Evolutionary conservation across 106 monocot genomes (phyloP).

Genomic region (Apostasia shenzhenica): DNA sequence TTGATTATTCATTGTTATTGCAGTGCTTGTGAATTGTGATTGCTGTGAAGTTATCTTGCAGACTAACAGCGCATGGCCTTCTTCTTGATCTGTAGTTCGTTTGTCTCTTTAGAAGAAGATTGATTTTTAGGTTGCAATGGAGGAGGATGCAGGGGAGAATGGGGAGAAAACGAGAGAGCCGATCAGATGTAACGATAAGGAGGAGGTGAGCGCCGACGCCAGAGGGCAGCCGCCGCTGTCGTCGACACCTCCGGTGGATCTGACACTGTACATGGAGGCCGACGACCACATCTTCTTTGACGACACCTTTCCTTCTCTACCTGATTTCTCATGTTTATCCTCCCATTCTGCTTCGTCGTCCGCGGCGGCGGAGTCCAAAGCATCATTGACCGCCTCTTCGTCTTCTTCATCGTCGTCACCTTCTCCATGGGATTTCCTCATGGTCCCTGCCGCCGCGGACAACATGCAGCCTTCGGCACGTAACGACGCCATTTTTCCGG

Average conservation of each 20-base stretch:
- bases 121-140: too few relatives aligned
- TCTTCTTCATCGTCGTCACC: conserved; percentile 35
- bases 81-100: too few relatives aligned
- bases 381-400: neutral
- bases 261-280: conserved; percentile 19
- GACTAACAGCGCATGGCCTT: too few relatives aligned
- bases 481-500: neutral
- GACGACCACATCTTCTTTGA: conserved; percentile 56
- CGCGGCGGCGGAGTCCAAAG: conserved; percentile 8
- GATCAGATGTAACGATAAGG: too few relatives aligned
- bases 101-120: too few relatives aligned
- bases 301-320: conserved; percentile 60
- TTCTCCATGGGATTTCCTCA: conserved; percentile 22
- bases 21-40: too few relatives aligned
- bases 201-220: too few relatives aligned
- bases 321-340: conserved; percentile 63
- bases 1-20: too few relatives aligned
- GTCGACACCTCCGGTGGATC: neutral
- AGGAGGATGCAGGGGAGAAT: too few relatives aligned
- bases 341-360: conserved; percentile 36
- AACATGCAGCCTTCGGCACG: conserved; percentile 11
- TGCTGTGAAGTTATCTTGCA: too few relatives aligned
- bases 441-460: neutral
- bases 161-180: too few relatives aligned
- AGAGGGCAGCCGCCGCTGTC: neutral